Base-by-base conservation (phyloP, 441 rosid species). In the Omphalea diandra region DNA sequence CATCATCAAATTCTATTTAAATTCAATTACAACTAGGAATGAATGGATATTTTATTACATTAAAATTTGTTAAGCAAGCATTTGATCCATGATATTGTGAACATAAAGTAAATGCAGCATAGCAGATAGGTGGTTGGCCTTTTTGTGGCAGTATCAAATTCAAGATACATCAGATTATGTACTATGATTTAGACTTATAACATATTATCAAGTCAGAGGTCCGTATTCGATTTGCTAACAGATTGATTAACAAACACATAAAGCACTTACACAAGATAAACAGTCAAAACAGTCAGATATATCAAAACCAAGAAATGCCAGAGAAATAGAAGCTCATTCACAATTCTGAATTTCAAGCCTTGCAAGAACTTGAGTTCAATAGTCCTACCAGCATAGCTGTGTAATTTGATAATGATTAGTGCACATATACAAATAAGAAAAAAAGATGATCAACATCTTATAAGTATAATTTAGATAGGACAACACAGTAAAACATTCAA, bases 311-410 rank as follows among this genome's bases (percentile, higher is more conserved):
- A 1, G 17, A 44, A 29, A 29, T 10, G 5, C 3, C 0, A 46
- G 3, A 64, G 36, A 44, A 17, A 62, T 10, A 46, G 29, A 44
- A 32, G 14, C 22, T 10, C 17, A n/a, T 46, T 33, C 26, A 22
- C 38, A 64, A 63, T 32, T 63, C 17, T 27, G 14, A 46, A 29
- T 43, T 63, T 63, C 38, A 31, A 11, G 56, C 56, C 18, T 50
- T 18, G 17, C 18, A 43, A 3, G 1, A 63, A 18, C 14, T 32
- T 22, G 27, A n/a, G 38, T 27, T 17, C 40, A 63, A 29, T 9
- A 27, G 7, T 18, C 38, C 40, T 52, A 66, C 14, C 15, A 65
- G 31, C n/a, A 33, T 3, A 52, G 20, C 1, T 24, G 24, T 17
- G 35, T 35, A 50, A 22, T 11, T 65, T 50, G 33, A 22, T 9